Base-by-base conservation (phyloP, 2,329 filamentous ascomycete genomes). In the Microdochium trichocladiopsis region DNA sequence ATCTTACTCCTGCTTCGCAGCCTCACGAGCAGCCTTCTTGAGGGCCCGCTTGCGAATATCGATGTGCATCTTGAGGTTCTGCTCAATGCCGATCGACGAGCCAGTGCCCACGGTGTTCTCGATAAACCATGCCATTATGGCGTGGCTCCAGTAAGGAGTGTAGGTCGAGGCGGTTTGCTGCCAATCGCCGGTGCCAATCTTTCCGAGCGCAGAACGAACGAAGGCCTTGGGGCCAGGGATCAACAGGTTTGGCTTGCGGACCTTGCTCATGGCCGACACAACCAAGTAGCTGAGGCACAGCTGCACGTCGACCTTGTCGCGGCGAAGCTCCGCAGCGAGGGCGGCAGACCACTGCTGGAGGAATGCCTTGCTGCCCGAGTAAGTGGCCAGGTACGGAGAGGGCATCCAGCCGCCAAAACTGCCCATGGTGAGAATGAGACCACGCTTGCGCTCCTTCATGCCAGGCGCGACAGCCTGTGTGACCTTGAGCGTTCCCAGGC, bases 281-380 rank as follows among this genome's bases (percentile, higher is more conserved):
- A 99, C 89, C 48, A 99, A 83, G 69, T 99, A 95, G 61, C 88
- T 91, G 60, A 97, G 82, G 25, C 95, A 86, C 49, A 97, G 82
- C 70, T 97, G 86, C n/a, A 96, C 91, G 57, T 90, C 86, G 41
- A 99, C 84, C 53, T 90, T 88, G 61, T 88, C 79, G 1, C 86
- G 82, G 57, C 87, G 83, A 25, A 99, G 80, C 71, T 99, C 94
- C 14, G 86, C 82, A 1, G 87, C 88, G 14, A 99, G 80, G 11
- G 94, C 85, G 5, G 84, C 87, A 59, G 88, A 96, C 94, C 94
- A 99, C 66, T 95, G 87, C 72, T 97, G 93, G 49, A 99, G 79
- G 80, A 99, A 99, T 1, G 94, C 93, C 75, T 99, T 99, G 82
- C 88, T 94, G 59, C 94, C 94, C 47, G 90, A 95, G 78, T 99